Base-by-base conservation (phyloP, 169 alveolate species). In the Eimeria praecox region DNA sequence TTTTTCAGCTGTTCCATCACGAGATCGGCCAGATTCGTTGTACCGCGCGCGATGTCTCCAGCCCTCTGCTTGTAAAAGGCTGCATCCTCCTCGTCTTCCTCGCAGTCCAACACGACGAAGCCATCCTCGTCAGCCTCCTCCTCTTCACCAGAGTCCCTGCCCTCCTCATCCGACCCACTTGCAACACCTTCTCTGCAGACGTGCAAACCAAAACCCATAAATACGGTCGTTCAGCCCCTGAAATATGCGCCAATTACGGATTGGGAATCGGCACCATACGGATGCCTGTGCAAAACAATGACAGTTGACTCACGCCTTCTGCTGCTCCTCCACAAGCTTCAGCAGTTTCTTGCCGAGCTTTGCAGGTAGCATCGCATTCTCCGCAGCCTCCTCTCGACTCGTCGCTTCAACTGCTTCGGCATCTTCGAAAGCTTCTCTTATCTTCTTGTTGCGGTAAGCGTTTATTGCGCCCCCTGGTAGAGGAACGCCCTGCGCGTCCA, bases 251-350 rank as follows among this genome's bases (percentile, higher is more conserved):
- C n/a, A n/a, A n/a, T n/a, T n/a, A n/a, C n/a, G n/a, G n/a, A n/a
- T n/a, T n/a, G n/a, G n/a, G n/a, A n/a, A n/a, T n/a, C n/a, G n/a
- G n/a, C n/a, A n/a, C n/a, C n/a, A n/a, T n/a, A n/a, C n/a, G n/a
- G n/a, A n/a, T n/a, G n/a, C n/a, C n/a, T n/a, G n/a, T n/a, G n/a
- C 6, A 33, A 52, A 83, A 54, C 56, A 52, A 40, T 10, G 6
- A 22, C 33, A 40, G 22, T 2, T 30, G 6, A 3, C 92, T 86
- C 80, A 86, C 92, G 14, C 92, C 30, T 54, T 56, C 44, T 78
- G 95, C 95, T 92, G 95, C 38, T 80, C 92, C 22, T 92, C 95
- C 9, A 92, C 95, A 30, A 92, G 92, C 44, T 83, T 83, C 59
- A 92, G 95, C 40, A 92, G 73, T 38, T 77, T 92, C 95, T 77